Base-by-base conservation (phyloP, 2,329 filamentous ascomycete genomes). In the Xylaria sp. region DNA sequence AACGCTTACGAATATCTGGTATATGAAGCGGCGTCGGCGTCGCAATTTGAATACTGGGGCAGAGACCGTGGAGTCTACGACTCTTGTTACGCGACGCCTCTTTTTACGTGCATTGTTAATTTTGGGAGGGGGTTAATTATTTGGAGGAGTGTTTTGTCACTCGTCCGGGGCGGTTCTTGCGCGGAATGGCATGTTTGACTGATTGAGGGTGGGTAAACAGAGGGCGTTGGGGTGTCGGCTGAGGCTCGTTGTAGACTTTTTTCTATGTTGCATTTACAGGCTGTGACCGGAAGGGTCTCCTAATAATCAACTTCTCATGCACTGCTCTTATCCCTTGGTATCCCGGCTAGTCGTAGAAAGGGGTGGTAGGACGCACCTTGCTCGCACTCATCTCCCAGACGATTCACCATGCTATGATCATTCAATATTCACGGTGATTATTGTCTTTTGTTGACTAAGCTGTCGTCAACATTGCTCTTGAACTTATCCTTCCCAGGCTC, bases 391-490 rank as follows among this genome's bases (percentile, higher is more conserved):
- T n/a, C 29, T 44, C 23, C 19, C 40, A 33, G n/a, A 35, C 33
- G 23, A 44, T 33, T 40, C 40, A 21, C 10, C 21, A 11, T 4
- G 15, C 38, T 2, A 15, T 54, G 27, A 31, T 29, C 15, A 41
- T 43, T 35, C 21, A 10, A 43, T 27, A 27, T 23, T 29, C 21
- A 13, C 21, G 48, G 4, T 19, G 25, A 43, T 58, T 41, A 73
- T 56, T 72, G 66, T 59, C 67, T 72, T 58, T 68, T 72, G 29
- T 73, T 75, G 21, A 85, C 79, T 55, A 82, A 71, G 67, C 83
- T 84, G 37, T 80, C 81, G 56, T 86, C 84, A 6, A 86, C 82
- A 3, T 79, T 76, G 62, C 84, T 87, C 73, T 77, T 81, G 68
- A 82, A 85, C 58, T 76, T 79, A 56, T 79, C 79, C 44, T 78